phyloP scores from a whole-genome alignment of 2,329 filamentous ascomycete genomes.

The Penicillium sp. region DNA sequence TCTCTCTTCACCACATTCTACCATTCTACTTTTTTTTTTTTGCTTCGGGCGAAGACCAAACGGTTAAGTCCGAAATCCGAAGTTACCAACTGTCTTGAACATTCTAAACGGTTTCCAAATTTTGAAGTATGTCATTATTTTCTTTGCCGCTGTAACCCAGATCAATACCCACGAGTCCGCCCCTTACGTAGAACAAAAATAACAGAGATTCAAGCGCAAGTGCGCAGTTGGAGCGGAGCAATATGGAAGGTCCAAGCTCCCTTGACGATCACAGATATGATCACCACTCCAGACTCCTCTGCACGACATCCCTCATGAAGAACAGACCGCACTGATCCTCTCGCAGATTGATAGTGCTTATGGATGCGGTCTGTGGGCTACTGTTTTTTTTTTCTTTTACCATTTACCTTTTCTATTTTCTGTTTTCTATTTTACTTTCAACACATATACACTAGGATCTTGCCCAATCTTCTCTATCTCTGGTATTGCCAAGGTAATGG shows the following conservation, averaged over 20 bases:
- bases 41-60: neutral
- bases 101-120: neutral
- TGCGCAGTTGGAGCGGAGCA: constrained; percentile 11
- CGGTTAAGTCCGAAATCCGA: neutral
- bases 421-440: neutral
- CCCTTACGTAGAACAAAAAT: constrained; percentile 5
- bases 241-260: constrained; percentile 25
- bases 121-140: neutral
- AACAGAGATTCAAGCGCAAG: neutral
- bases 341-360: constrained; percentile 15
- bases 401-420: neutral
- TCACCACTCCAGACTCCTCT: constrained; percentile 18
- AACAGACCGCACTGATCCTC: constrained; percentile 12
- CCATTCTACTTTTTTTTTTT: neutral
- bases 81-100: neutral
- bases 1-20: constrained; percentile 23
- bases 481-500: constrained; percentile 7
- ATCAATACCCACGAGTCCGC: neutral
- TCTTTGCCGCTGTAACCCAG: constrained; percentile 7
- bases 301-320: constrained; percentile 24
- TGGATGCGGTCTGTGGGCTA: constrained; percentile 8
- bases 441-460: neutral
- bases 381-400: neutral
- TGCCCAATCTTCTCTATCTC: neutral
- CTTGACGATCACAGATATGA: constrained; percentile 19